Evolutionary conservation across 345 rosid genomes (phyloP), one percentile per base, ranked within the genome.

Genomic region (Syzygium aromaticum): DNA sequence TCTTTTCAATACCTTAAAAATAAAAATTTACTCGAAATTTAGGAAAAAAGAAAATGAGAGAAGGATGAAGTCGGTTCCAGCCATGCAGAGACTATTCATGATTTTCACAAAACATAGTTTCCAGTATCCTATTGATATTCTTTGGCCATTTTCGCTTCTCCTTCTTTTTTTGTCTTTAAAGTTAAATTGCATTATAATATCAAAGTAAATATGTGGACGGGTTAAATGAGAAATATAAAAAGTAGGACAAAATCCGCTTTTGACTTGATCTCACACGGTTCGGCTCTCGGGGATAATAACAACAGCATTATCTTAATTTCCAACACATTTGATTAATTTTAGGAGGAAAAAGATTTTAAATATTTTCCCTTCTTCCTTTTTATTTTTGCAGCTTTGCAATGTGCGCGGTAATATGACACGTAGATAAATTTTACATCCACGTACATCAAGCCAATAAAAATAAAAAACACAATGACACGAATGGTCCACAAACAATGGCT

Each of bases 121-220:
- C 17, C 12, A 2, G 7, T 33, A 19, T 3, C 0, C 17, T 2
- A 5, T 19, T 5, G 1, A 16, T 33, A 33, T 17, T 67, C 12
- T 16, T 33, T 4, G 21, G 12, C 12, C 46, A 30, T 16, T 38
- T 16, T 67, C 43, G 3, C 8, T n/a, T 4, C 6, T 43, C 1
- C 7, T 43, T 52, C 7, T 61, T 61, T 27, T 12, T 14, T 16
- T 15, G 5, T n/a, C 19, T 61, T 33, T 67, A 16, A 67, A 30
- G 3, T 33, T 33, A 67, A n/a, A 61, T 59, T 59, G 16, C 28
- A 59, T 27, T 25, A 25, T 4, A 57, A 57, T 25, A 25, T 52
- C 17, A 10, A 11, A 57, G 23, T 22, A 4, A 57, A 10, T 13
- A 63, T 8, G 2, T 16, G 43, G 43, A 19, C 11, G 40, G 23